Evolutionary conservation across 257 asterid species (phyloP).

Genomic region (Agastache rugosa): DNA sequence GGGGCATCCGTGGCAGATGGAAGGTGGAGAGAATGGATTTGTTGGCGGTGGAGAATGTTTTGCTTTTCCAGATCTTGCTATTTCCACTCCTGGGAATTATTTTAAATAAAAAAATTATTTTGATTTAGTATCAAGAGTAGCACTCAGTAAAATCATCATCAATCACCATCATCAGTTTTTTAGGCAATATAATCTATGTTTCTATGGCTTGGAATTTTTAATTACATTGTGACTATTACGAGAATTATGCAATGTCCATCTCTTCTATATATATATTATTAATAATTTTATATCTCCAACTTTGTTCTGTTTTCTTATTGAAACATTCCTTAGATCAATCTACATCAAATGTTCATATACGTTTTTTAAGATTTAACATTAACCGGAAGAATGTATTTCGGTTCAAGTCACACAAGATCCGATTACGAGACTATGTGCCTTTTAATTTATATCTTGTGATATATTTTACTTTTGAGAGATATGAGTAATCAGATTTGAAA

Average conservation of each 20-base stretch:
- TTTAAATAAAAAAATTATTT: conserved; percentile 46
- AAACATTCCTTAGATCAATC: too few species aligned
- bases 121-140: conserved; percentile 2
- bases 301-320: too few species aligned
- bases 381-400: too few species aligned
- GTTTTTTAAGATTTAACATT: too few species aligned
- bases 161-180: background rate
- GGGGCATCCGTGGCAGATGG: conserved; percentile 74
- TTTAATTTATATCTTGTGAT: too few species aligned
- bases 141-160: background rate
- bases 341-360: too few species aligned
- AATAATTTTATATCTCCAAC: background rate
- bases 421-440: too few species aligned
- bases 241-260: conserved; percentile 9
- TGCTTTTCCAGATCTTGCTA: conserved; percentile 70
- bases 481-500: too few species aligned
- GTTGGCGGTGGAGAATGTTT: conserved; percentile 58
- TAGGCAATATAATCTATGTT: conserved; percentile 19
- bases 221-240: background rate
- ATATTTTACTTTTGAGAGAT: too few species aligned
- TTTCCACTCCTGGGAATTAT: conserved; percentile 59
- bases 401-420: too few species aligned
- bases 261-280: background rate
- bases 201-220: conserved; percentile 5
- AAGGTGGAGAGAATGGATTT: conserved; percentile 58